Conservation (phyloP, 805 yeast species). For the Alloascoidea hylecoeti region DNA sequence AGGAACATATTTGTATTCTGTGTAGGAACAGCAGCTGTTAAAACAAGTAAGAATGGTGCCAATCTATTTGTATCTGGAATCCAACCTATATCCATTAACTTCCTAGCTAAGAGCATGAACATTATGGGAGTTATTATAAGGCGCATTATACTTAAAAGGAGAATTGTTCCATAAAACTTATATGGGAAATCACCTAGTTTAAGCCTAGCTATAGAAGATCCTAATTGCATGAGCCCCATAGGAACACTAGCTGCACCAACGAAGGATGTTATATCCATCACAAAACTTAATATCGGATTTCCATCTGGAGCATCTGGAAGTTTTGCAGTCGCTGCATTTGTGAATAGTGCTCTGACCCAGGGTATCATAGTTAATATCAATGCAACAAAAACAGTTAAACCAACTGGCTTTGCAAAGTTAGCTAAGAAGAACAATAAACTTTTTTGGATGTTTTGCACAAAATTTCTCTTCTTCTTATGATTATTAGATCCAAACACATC, state of each 20-base stretch:
- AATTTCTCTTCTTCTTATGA: no score
- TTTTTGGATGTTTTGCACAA: no score
- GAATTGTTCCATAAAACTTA: conserved; percentile 52
- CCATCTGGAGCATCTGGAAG: conserved; percentile 75
- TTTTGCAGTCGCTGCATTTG: conserved; percentile 26
- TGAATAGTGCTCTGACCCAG: conserved; percentile 65
- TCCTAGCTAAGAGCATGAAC: conserved; percentile 54
- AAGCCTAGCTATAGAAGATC: conserved; percentile 78
- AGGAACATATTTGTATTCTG: conserved; percentile 86
- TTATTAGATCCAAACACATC: no score
- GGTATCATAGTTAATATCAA: conserved; percentile 69
- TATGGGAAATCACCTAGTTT: conserved; percentile 42
- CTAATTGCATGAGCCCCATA: conserved; percentile 64
- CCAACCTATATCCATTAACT: conserved; percentile 48
- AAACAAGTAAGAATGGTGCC: conserved; percentile 57
- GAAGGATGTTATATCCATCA: conserved; percentile 71
- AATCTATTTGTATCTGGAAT: conserved; percentile 38
- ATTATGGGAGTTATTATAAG: conserved; percentile 65
- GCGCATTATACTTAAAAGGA: conserved; percentile 39
- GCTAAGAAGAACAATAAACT: neutral
- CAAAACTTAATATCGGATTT: conserved; percentile 68
- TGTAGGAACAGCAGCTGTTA: conserved; percentile 71
- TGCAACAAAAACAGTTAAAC: conserved; percentile 53
- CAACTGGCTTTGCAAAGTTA: conserved; percentile 40
- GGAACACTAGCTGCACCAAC: conserved; percentile 86